Conservation (phyloP, 768 basidiomycete species). For the Russula brevipes region DNA sequence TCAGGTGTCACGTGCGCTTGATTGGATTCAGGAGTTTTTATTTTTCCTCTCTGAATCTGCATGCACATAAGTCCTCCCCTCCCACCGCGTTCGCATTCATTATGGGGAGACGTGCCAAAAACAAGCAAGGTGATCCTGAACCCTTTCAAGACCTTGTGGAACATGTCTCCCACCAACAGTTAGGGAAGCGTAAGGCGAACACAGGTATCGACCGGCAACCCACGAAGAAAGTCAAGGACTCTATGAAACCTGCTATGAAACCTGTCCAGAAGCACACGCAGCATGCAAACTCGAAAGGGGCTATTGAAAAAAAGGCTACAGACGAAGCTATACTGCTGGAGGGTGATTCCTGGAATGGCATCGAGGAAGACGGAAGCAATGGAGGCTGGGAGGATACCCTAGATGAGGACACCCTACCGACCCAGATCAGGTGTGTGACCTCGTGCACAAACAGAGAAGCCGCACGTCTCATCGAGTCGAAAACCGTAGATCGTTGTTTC, state of each 20-base stretch:
- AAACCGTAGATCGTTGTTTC: slow-evolving; percentile 40
- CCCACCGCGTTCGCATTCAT: neutral
- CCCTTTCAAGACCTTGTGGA: slow-evolving; percentile 43
- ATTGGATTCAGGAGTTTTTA: no score
- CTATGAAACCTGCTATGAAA: slow-evolving; percentile 21
- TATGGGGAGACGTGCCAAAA: slow-evolving; percentile 84
- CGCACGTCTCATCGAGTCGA: neutral
- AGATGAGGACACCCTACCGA: slow-evolving; percentile 43
- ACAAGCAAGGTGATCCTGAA: slow-evolving; percentile 72
- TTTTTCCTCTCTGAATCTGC: no score
- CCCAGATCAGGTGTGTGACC: slow-evolving; percentile 36
- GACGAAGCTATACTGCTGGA: slow-evolving; percentile 22
- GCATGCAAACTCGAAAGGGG: slow-evolving; percentile 24
- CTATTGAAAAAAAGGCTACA: slow-evolving; percentile 13
- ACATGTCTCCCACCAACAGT: slow-evolving; percentile 46
- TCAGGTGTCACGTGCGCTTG: no score
- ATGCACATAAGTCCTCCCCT: no score
- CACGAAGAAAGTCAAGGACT: slow-evolving; percentile 37
- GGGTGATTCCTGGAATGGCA: slow-evolving; percentile 30
- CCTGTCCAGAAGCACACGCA: neutral
- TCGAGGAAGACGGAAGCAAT: slow-evolving; percentile 32
- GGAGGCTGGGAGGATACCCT: slow-evolving; percentile 63
- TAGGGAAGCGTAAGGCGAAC: slow-evolving; percentile 71
- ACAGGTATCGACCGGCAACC: slow-evolving; percentile 31
- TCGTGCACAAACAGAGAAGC: neutral